phyloP scores from a whole-genome alignment of 2,329 filamentous ascomycete genomes.

The Fusarium duplospermum region DNA sequence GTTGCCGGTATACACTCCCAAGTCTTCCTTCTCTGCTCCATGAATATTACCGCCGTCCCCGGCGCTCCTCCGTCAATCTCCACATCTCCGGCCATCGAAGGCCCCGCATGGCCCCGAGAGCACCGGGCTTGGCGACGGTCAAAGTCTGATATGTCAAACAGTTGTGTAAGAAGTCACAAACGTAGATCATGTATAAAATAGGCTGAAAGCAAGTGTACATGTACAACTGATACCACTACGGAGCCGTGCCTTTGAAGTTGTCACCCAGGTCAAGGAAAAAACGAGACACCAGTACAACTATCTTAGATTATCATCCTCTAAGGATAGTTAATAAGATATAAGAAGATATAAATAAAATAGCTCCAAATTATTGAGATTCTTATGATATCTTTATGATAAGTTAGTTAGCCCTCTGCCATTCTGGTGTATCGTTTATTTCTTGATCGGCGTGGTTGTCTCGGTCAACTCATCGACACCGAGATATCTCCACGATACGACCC shows the following conservation, averaged over 20 bases:
- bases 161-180: neutral
- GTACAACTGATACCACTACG: neutral
- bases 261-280: too few species aligned
- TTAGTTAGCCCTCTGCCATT: too few species aligned
- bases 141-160: neutral
- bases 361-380: too few species aligned
- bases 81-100: neutral
- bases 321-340: too few species aligned
- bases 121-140: neutral
- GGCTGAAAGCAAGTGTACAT: neutral
- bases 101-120: neutral
- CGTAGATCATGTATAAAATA: neutral
- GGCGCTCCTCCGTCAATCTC: neutral
- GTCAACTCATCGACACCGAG: neutral
- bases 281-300: too few species aligned
- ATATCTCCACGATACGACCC: neutral
- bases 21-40: neutral
- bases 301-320: too few species aligned
- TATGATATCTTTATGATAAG: too few species aligned
- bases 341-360: too few species aligned
- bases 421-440: too few species aligned
- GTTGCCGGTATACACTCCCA: neutral
- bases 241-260: neutral
- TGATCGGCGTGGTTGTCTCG: too few species aligned
- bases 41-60: neutral